A percentile compares a stretch with the other conserved stretches of the same genome.
Conservation (phyloP, 2,329 filamentous ascomycete species). For the Trichocomaceae sp. region DNA sequence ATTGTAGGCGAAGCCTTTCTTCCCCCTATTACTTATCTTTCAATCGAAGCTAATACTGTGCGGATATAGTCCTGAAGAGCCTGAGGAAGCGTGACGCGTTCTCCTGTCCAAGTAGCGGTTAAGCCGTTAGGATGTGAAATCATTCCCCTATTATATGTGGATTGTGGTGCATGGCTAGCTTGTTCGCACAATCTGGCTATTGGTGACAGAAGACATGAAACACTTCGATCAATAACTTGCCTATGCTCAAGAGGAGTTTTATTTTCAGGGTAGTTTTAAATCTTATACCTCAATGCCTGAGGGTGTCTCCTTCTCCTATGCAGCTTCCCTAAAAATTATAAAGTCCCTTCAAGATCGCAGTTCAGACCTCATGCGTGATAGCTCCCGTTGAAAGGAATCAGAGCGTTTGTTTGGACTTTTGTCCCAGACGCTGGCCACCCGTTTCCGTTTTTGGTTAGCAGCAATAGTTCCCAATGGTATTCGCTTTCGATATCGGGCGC, state of each 20-base stretch:
- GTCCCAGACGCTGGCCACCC: neutral
- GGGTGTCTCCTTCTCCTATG: too few species aligned
- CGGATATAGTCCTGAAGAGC: slow-evolving; percentile 8
- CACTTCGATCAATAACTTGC: too few species aligned
- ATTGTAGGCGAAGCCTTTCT: slow-evolving; percentile 13
- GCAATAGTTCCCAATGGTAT: neutral
- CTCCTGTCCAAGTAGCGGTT: too few species aligned
- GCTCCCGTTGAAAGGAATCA: neutral
- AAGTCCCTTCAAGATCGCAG: slow-evolving; percentile 1
- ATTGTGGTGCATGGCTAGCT: too few species aligned
- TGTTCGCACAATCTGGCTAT: too few species aligned
- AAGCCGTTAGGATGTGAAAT: too few species aligned
- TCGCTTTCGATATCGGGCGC: neutral
- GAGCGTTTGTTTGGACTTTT: slow-evolving; percentile 1
- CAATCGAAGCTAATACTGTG: slow-evolving; percentile 5
- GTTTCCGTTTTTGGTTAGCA: slow-evolving; percentile 2
- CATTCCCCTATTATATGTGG: too few species aligned
- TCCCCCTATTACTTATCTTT: neutral
- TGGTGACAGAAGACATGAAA: too few species aligned
- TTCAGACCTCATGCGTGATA: slow-evolving; percentile 2
- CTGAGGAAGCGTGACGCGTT: slow-evolving; percentile 7
- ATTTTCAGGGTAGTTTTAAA: too few species aligned
- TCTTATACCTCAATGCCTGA: too few species aligned
- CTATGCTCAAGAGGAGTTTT: too few species aligned
- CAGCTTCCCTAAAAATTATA: too few species aligned